Percentiles rank a stretch among this genome's conserved stretches.
These are phyloP conservation scores for Pinguiococcus pyrenoidosus DNA, from an alignment of 108 stramenopile genomes.

Conservation along the genomic window DNA sequence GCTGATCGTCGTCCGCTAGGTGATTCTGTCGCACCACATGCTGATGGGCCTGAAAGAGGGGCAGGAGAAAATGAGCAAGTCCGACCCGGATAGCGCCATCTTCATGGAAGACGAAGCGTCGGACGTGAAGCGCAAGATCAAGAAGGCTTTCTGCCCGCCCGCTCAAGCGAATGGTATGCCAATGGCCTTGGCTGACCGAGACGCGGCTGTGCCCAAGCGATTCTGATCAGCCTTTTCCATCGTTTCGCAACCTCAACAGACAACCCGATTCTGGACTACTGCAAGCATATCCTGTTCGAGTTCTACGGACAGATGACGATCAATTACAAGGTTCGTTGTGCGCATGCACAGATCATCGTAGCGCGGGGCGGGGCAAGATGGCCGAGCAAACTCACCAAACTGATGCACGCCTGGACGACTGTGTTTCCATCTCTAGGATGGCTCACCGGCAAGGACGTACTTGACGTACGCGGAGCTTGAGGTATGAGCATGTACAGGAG, in stretches of 20 bases:
- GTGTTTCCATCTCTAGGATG: too few relatives aligned
- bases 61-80: constrained; percentile 99
- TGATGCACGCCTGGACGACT: too few relatives aligned
- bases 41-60: constrained; percentile 90
- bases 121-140: constrained; percentile 85
- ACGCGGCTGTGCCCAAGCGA: too few relatives aligned
- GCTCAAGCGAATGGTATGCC: constrained; percentile 26
- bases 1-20: neutral
- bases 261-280: constrained; percentile 92
- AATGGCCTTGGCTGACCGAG: too few relatives aligned
- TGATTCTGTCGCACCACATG: constrained; percentile 45
- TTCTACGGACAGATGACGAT: constrained; percentile 35
- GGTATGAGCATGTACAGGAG: too few relatives aligned
- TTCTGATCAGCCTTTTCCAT: too few relatives aligned
- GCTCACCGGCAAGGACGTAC: too few relatives aligned
- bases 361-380: too few relatives aligned
- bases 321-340: neutral
- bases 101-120: constrained; percentile 97
- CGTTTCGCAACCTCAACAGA: too few relatives aligned
- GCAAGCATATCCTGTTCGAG: constrained; percentile 79
- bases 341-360: too few relatives aligned
- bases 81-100: constrained; percentile 91
- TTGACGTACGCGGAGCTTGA: too few relatives aligned
- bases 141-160: constrained; percentile 96
- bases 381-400: too few relatives aligned